Evolutionary conservation across 257 asterid species (phyloP).

Genomic region (Capsicum rhomboideum): DNA sequence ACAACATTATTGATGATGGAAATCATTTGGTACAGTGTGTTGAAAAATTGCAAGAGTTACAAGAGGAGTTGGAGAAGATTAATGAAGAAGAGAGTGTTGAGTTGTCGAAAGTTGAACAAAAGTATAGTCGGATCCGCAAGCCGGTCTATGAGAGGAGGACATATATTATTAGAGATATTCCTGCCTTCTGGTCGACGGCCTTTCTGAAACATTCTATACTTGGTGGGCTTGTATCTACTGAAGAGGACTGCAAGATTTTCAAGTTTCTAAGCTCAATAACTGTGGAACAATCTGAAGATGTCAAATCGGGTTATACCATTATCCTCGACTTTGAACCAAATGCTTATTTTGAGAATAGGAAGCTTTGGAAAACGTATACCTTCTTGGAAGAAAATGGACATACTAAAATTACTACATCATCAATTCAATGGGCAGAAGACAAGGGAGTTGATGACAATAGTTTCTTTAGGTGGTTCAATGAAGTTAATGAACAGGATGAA

Average conservation of each 20-base stretch:
- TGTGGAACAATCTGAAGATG: slow-evolving; percentile 78
- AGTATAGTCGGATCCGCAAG: slow-evolving; percentile 75
- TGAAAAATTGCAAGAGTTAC: slow-evolving; percentile 3
- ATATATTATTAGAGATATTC: slow-evolving; percentile 59
- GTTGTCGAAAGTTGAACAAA: slow-evolving; percentile 79
- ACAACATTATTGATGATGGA: background rate
- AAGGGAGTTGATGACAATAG: background rate
- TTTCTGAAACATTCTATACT: slow-evolving; percentile 81
- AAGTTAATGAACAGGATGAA: background rate
- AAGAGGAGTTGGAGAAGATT: slow-evolving; percentile 22
- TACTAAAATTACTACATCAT: background rate
- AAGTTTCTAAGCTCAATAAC: slow-evolving; percentile 62
- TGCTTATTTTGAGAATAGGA: slow-evolving; percentile 66
- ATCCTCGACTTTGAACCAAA: slow-evolving; percentile 62
- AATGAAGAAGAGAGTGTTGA: slow-evolving; percentile 88
- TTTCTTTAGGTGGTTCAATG: background rate
- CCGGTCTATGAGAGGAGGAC: slow-evolving; percentile 74
- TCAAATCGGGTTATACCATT: slow-evolving; percentile 77
- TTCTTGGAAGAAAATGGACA: no score
- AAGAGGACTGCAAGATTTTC: slow-evolving; percentile 57
- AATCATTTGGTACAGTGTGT: background rate
- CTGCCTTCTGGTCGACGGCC: slow-evolving; percentile 94
- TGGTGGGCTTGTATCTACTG: slow-evolving; percentile 68
- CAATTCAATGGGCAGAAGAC: background rate
- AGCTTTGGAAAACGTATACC: slow-evolving; percentile 51